Conservation (phyloP, 208 protist genomes). For the Acanthamoeba comandoni region DNA sequence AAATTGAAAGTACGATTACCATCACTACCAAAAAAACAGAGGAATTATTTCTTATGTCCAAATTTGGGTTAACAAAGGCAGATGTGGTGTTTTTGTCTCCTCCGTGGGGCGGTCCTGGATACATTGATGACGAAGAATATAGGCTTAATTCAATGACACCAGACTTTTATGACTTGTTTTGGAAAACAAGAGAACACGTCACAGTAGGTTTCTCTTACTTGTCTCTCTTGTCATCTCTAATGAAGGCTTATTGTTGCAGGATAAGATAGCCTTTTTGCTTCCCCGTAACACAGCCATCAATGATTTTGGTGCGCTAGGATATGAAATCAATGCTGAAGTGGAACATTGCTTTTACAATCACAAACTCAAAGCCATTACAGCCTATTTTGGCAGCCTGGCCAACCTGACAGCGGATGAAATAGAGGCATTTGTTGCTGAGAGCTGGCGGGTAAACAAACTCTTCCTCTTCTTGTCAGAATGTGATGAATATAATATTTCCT, state of each 20-base stretch:
- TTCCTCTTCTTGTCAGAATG: no score
- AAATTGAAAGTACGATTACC: slow-evolving; percentile 46
- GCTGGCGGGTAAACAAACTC: no score
- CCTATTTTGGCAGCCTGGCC: slow-evolving; percentile 80
- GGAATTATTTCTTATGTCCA: slow-evolving; percentile 57
- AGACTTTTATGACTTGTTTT: not conserved
- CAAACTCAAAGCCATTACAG: slow-evolving; percentile 80
- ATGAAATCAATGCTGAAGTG: slow-evolving; percentile 67
- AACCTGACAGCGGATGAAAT: no score
- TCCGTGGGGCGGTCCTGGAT: slow-evolving; percentile 90
- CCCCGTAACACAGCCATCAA: not conserved
- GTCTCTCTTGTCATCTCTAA: not conserved
- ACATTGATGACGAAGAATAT: slow-evolving; percentile 73
- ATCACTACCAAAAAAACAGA: not conserved
- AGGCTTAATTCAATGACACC: slow-evolving; percentile 5
- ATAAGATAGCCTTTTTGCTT: not conserved
- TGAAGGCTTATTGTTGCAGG: not conserved
- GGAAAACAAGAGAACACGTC: slow-evolving; percentile 76
- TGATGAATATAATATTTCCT: no score
- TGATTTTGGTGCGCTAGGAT: not conserved
- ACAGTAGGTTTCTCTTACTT: not conserved
- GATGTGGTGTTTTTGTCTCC: slow-evolving; percentile 89
- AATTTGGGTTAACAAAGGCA: slow-evolving; percentile 67
- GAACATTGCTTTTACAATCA: slow-evolving; percentile 81
- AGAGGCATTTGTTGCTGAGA: no score